A percentile compares a stretch with the other conserved stretches of the same genome.
Evolutionary conservation across 331 rosid genomes (phyloP).

Genomic region (Stylosanthes scabra): DNA sequence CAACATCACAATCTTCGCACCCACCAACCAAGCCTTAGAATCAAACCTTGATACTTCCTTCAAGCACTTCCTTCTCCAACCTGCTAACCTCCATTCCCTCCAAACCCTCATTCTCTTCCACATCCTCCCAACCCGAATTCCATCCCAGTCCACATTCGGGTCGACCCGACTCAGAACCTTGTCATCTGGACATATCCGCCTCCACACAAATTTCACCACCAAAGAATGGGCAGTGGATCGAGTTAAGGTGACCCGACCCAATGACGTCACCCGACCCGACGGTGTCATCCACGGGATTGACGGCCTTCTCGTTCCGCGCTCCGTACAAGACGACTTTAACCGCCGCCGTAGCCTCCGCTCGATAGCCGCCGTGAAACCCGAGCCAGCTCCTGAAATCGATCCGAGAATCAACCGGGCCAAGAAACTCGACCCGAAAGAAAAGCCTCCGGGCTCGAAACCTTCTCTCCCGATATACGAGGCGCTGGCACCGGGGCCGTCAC

Average conservation of each 20-base stretch:
- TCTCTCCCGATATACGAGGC: conserved; percentile 68
- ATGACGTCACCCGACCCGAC: conserved; percentile 67
- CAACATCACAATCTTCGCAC: conserved; percentile 82
- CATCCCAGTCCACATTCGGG: conserved; percentile 42
- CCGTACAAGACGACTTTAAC: conserved; percentile 74
- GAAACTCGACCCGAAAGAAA: conserved; percentile 46
- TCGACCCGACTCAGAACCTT: conserved; percentile 50
- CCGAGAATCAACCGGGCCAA: conserved; percentile 65
- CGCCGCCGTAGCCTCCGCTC: conserved; percentile 65
- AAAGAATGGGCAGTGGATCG: conserved; percentile 52
- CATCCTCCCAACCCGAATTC: conserved; percentile 56
- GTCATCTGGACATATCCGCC: conserved; percentile 37
- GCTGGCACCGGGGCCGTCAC: conserved; percentile 62
- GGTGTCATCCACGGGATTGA: conserved; percentile 80
- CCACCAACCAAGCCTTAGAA: conserved; percentile 68
- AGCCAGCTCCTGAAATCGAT: conserved; percentile 75
- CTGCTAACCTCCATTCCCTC: conserved; percentile 68
- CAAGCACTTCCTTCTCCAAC: conserved; percentile 76
- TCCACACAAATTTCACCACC: conserved; percentile 41
- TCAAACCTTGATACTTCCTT: conserved; percentile 68
- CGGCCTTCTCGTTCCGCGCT: conserved; percentile 60
- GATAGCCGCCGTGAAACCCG: conserved; percentile 77
- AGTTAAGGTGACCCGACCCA: conserved; percentile 46
- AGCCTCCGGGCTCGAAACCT: conserved; percentile 58
- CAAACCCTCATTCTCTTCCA: conserved; percentile 64